These are phyloP conservation scores for Osmanthus fragrans DNA, from an alignment of 257 asterid species.

Conservation along the genomic window DNA sequence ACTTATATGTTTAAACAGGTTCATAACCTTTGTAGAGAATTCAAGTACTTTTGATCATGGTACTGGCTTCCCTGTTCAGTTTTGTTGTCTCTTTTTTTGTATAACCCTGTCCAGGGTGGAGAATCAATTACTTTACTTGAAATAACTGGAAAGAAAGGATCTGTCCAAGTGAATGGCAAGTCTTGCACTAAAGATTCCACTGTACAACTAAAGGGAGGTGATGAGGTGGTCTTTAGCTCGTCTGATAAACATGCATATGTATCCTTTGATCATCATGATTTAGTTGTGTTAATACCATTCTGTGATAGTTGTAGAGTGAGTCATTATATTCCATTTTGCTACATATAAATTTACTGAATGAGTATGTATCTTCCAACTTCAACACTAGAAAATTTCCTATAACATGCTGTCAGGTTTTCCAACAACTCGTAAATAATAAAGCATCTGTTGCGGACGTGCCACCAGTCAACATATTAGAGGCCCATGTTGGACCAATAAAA, in stretches of 20 bases:
- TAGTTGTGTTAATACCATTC: not conserved
- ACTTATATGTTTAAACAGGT: not conserved
- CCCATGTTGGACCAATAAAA: conserved; percentile 64
- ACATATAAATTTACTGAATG: not conserved
- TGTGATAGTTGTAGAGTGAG: conserved; percentile 7
- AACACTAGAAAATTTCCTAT: conserved; percentile 38
- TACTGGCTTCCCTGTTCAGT: conserved; percentile 13
- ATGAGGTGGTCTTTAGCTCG: conserved; percentile 78
- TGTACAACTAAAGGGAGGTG: conserved; percentile 70
- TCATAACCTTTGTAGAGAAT: conserved; percentile 3
- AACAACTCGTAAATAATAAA: conserved; percentile 43
- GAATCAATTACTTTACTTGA: conserved; percentile 62
- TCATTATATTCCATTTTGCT: conserved; percentile 18
- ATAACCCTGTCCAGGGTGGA: conserved; percentile 52
- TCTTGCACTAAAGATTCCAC: conserved; percentile 61
- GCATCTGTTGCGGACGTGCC: conserved; percentile 44
- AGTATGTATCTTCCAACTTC: conserved; percentile 12
- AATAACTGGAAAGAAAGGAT: conserved; percentile 78
- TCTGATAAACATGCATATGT: conserved; percentile 76
- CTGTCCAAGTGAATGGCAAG: conserved; percentile 82
- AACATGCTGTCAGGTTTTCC: conserved; percentile 65
- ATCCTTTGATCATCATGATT: conserved; percentile 43
- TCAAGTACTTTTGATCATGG: conserved; percentile 5
- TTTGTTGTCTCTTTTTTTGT: not conserved
- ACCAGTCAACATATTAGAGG: conserved; percentile 66